phyloP scores from a whole-genome alignment of 2,329 filamentous ascomycete genomes.

The Xylariaceae sp. region DNA sequence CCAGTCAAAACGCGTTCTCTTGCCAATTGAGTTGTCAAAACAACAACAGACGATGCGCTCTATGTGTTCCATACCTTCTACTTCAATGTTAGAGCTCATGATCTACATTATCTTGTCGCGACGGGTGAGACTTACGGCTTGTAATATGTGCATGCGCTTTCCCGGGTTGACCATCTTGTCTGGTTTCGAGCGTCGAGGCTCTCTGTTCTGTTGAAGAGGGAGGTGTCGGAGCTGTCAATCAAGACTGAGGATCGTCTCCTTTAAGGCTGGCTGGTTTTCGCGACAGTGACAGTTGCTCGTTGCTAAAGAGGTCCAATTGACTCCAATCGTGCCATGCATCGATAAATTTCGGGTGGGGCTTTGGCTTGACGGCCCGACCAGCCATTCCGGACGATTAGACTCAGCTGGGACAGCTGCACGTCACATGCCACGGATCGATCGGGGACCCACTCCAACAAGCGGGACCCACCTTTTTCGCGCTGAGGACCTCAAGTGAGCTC shows the following conservation, averaged over 20 bases:
- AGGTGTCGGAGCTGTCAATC: neutral
- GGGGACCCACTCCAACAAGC: neutral
- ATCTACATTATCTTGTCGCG: neutral
- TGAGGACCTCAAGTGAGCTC: too few species aligned
- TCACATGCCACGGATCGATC: neutral
- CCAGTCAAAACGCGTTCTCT: slow-evolving; percentile 5
- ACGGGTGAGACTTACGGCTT: slow-evolving; percentile 26
- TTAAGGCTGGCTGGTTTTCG: neutral
- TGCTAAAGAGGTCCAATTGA: neutral
- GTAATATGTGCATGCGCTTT: slow-evolving; percentile 33
- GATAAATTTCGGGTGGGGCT: slow-evolving; percentile 21
- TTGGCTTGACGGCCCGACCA: slow-evolving; percentile 16
- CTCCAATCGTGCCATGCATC: slow-evolving; percentile 2
- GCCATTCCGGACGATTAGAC: neutral
- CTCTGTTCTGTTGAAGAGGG: slow-evolving; percentile 13
- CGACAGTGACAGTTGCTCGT: neutral
- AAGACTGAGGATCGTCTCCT: slow-evolving; percentile 1
- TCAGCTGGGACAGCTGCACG: neutral
- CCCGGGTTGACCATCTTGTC: slow-evolving; percentile 35
- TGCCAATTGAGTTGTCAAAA: neutral
- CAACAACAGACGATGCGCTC: neutral
- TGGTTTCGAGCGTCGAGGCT: slow-evolving; percentile 25
- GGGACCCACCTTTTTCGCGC: neutral
- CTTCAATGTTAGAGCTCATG: slow-evolving; percentile 25
- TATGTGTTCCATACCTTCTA: slow-evolving; percentile 29